These are phyloP conservation scores for Tuber calosporum DNA, from an alignment of 495 filamentous ascomycete genomes.

Conservation along the genomic window DNA sequence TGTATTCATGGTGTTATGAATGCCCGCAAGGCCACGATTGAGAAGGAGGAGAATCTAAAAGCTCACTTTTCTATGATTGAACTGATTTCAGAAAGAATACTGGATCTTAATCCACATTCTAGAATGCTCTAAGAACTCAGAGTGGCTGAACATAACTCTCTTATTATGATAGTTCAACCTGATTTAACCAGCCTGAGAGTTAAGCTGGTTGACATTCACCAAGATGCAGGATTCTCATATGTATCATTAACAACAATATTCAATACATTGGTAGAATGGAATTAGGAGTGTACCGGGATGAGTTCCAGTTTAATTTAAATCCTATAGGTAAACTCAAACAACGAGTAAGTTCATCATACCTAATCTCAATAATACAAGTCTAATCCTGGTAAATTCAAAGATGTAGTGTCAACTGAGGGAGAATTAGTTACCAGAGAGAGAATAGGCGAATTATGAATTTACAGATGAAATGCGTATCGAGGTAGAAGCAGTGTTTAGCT, in stretches of 20 bases:
- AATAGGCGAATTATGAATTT: not conserved
- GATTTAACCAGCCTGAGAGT: not conserved
- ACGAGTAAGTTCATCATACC: not conserved
- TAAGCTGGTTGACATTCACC: not conserved
- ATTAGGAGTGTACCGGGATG: not conserved
- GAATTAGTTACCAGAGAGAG: not conserved
- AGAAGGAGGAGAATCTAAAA: not conserved
- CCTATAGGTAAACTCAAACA: not conserved
- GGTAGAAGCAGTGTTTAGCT: not conserved
- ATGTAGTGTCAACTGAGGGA: not conserved
- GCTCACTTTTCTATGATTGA: not conserved
- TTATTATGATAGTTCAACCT: not conserved
- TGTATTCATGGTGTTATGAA: too few relatives aligned
- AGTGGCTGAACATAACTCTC: not conserved
- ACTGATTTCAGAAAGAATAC: not conserved
- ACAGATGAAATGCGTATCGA: conserved; percentile 5
- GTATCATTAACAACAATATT: not conserved
- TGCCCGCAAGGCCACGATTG: too few relatives aligned
- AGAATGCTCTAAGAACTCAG: not conserved
- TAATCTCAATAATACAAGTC: not conserved
- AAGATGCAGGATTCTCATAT: not conserved
- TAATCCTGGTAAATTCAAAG: not conserved
- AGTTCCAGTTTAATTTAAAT: not conserved
- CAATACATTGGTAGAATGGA: not conserved
- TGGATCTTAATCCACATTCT: not conserved